Evolutionary conservation across 768 basidiomycete genomes (phyloP), one percentile per base, ranked within the genome.

Genomic region (Amanita rubescens): DNA sequence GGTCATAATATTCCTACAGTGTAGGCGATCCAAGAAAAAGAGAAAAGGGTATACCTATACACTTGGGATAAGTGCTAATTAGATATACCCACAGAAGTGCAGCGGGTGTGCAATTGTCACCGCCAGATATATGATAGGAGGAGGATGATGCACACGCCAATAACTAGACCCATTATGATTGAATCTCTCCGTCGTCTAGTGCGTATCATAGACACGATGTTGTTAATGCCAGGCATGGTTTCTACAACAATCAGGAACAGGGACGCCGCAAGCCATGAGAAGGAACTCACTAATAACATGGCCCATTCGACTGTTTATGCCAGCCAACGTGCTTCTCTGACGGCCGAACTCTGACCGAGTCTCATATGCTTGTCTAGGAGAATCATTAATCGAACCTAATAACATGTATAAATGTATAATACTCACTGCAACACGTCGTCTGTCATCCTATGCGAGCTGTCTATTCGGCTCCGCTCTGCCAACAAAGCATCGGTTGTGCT

Each of bases 141-240:
- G 35, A 77, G 61, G 37, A 99, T 72, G 38, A 84, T 73, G 67
- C 92, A 92, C 22, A 89, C 65, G n/a, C 89, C 94, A 61, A 94
- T 86, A n/a, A 96, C 73, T 53, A 83, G 71, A 8, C 93, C 94
- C 66, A 98, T 67, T 59, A 97, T 91, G 57, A 97, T 77, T 2
- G 90, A 81, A 67, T 99, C 96, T 63, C 94, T 74, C 55, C 94
- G 76, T 60, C 95, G 79, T 42, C 95, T 80, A 12, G 90, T 84
- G 66, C 90, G 90, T 67, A 99, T 97, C 90, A 98, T 94, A 1
- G 78, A 78, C 33, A 98, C 73, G 39, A 98, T 69, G 55, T 86
- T 90, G 69, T 92, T 94, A 59, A 99, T 85, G 2, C 95, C 94
- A n/a, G 96, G 96, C 68, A 98, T 86, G 5, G 88, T 84, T 62